Evolutionary conservation across 306 rosid genomes (phyloP), one percentile per base, ranked within the genome.

Genomic region (Dryas drummondii): DNA sequence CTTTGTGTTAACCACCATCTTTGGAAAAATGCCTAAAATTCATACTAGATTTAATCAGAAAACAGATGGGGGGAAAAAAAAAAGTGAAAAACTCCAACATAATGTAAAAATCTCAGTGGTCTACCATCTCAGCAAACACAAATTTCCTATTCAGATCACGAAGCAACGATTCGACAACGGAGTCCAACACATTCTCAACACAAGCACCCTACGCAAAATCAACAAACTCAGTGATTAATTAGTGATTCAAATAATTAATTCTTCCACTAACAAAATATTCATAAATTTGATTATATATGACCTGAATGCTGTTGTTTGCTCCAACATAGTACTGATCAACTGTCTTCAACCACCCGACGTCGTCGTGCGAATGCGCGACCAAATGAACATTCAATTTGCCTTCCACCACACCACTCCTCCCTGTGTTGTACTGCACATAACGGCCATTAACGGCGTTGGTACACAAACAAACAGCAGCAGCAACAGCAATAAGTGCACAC

Each of bases 291-390:
- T 12, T 2, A 9, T 26, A 48, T 12, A 48, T 12, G 40, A 91
- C 97, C 98, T 91, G 97, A 77, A 94, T 88, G 44, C 70, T 76
- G 56, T 90, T 94, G 19, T 91, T 91, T 50, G 96, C 83, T 32
- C 98, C 98, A 79, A 94, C 90, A 71, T 84, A 94, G 82, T 91
- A 94, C 80, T 94, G 98, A 78, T 94, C 97, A 68, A 91, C 4
- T 0, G 96, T 94, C 76, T 94, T 91, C 54, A 94, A 70, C 98
- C 98, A 94, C 11, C 98, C 98, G 5, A 94, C 98, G 55, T 94
- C 98, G 15, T 94, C 98, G 40, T 94, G 97, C 0, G 87, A 78
- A 67, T 94, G 98, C 26, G 98, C 19, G 17, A 94, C 98, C 76
- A 91, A 79, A 63, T 94, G 98, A 74, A 94, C 91, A 53, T 94